Base-by-base conservation (phyloP, 495 filamentous ascomycete genomes). In the Wilcoxina mikolae region DNA sequence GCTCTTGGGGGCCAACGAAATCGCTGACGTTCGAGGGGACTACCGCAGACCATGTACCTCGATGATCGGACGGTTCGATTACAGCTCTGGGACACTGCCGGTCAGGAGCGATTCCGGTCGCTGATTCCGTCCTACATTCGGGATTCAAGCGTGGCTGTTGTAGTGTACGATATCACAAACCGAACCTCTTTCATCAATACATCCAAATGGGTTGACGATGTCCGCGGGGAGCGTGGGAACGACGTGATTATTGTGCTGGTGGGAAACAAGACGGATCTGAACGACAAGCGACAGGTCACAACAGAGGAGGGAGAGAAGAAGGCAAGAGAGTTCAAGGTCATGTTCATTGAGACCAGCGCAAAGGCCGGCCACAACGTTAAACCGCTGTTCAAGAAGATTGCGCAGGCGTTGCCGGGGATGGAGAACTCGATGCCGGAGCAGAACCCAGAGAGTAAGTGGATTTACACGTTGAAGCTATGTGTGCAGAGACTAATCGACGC, bases 341-440 rank as follows among this genome's bases (percentile, higher is more conserved):
- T 96, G 83, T 98, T 95, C 58, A 88, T 98, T 67, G 91, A 98
- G 76, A 98, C 91, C 51, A 94, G 87, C 70, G 91, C 91, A 35
- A 98, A 96, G 76, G 79, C 94, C 3, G 91, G 91, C 7, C 90
- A 96, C 67, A 98, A 98, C 66, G 91, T 98, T 56, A 96, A 98
- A 76, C 83, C 80, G 55, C 76, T 98, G 50, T 98, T 98, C 74
- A 84, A 84, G 72, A 80, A 86, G 71, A 98, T 98, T 74, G 91
- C 91, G 46, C 91, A 98, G 71, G 91, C 91, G 27, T 77, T 98
- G 60, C 91, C 91, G 3, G 91, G 91, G 26, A 98, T 98, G 91
- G 91, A 96, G 67, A 88, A 87, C 7, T 77, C 83, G 56, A 82
- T 82, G 61, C 78, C 77, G 57, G 75, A 73, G 43, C 71, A 71